Conservation (phyloP, 257 asterid genomes). For the Penstemon barbatus region DNA sequence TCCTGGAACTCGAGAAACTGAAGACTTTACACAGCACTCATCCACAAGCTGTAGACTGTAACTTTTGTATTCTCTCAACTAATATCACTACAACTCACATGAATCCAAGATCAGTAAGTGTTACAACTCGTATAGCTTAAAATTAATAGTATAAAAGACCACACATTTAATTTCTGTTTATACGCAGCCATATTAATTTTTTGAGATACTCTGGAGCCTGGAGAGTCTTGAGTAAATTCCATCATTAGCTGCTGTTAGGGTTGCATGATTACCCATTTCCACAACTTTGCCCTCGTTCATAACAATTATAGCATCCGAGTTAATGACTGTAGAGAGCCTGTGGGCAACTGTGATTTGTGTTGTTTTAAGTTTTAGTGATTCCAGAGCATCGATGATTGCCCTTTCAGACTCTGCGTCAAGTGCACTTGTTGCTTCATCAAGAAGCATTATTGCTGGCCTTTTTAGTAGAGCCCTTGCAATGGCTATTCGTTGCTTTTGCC, state of each 20-base stretch:
- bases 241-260: slow-evolving; percentile 47
- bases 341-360: slow-evolving; percentile 70
- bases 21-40: slow-evolving; percentile 43
- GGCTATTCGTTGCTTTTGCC: slow-evolving; percentile 79
- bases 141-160: no score
- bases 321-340: slow-evolving; percentile 73
- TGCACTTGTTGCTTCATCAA: slow-evolving; percentile 87
- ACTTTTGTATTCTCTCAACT: not conserved
- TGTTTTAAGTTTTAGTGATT: slow-evolving; percentile 41
- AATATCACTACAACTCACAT: not conserved
- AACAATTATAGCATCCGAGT: slow-evolving; percentile 64
- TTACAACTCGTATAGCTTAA: not conserved
- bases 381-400: slow-evolving; percentile 55
- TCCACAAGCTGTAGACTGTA: slow-evolving; percentile 49
- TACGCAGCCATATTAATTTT: slow-evolving; percentile 21
- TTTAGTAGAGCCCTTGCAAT: slow-evolving; percentile 65
- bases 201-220: slow-evolving; percentile 53
- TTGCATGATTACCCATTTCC: slow-evolving; percentile 63
- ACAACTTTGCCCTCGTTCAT: slow-evolving; percentile 73
- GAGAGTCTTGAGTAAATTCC: slow-evolving; percentile 63
- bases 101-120: slow-evolving; percentile 12
- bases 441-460: slow-evolving; percentile 69
- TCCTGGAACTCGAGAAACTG: slow-evolving; percentile 70
- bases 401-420: slow-evolving; percentile 81
- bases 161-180: no score